Base-by-base conservation (phyloP, 2,329 filamentous ascomycete genomes). In the Zymoseptoria passerinii region DNA sequence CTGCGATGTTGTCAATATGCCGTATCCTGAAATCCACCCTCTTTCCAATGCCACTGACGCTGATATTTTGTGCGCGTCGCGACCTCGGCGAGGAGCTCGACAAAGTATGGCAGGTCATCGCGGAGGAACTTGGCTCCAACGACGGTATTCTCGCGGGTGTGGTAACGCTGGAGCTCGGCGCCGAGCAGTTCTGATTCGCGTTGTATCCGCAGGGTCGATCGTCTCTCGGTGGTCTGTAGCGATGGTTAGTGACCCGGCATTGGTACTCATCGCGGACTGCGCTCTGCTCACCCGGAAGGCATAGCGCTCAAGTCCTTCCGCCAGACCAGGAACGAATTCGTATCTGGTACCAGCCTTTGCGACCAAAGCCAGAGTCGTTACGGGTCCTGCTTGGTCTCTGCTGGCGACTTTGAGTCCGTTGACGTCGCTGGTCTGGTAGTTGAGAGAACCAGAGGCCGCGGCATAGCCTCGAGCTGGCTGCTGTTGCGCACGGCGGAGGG, bases 131-230 rank as follows among this genome's bases (percentile, higher is more conserved):
- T 95, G 74, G 94, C 90, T 77, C 92, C 87, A 71, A 99, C 80
- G 61, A 99, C 85, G 64, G 99, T 80, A 73, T 91, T 91, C 81
- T 99, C 94, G 73, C 92, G 88, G 69, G 90, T 92, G 79, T 96
- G 91, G 77, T 89, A 90, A 66, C 92, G 82, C 68, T 80, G 83
- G 78, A 97, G 85, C 83, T 92, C 86, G 71, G 90, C 90, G 74
- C 95, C 94, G 65, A 99, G 85, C 62, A 99, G 87, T 79, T 99
- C 94, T 70, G 90, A 84, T 80, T 99, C 94, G 80, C 94, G 89
- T 73, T 87, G 88, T 75, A 99, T 96, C 74, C 92, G 89, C 71
- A 99, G 81, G 59, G 90, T 90, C 66, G 92, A 94, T 76, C 94
- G 87, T 78, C 88, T 88, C 68, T 86, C 76, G 70, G 94, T 99